Base-by-base conservation (phyloP, 177 flowering plant species). In the Vitis hybrid region DNA sequence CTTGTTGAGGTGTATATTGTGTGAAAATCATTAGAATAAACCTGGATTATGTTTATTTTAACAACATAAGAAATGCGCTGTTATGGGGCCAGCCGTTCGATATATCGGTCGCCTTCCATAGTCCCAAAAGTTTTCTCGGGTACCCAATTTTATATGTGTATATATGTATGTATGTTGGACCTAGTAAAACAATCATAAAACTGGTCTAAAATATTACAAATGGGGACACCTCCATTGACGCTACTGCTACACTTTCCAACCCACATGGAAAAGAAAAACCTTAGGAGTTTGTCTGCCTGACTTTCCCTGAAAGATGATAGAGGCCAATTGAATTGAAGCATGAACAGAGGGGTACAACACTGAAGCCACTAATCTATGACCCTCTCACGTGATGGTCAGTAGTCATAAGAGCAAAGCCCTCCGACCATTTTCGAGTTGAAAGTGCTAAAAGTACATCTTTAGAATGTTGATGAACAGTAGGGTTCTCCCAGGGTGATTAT, bases 11-110 rank as follows among this genome's bases (percentile, higher is more conserved):
- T 65, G 32, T 74, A 57, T 56, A 70, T 52, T 3, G 59, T 60
- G 68, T 60, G 73, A 64, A 68, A 68, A 66, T 56, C 11, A 70
- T 58, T 59, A 63, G 6, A 60, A 58, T 71, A 66, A 66, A 64
- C 30, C 52, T 60, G 64, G 68, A 62, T 70, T 65, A 46, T 56
- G 52, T 71, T 64, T 70, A 52, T 62, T 68, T 68, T 56, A 48
- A 24, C 64, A 52, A 70, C 59, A 62, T 32, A 6, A 55, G 51
- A 70, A 52, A 60, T 60, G 52, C 56, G 15, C 17, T 54, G 17
- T 54, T 15, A 54, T 54, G 56, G 56, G 56, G 60, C 60, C 60
- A 57, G 60, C 2, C 2, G 24, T 17, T 10, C 4, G 60, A 6
- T 19, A 57, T 57, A 14, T 66, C 60, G 13, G 30, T 24, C 11